Evolutionary conservation across 1,139 yeast species (phyloP).

Genomic region (Taphrina populina): DNA sequence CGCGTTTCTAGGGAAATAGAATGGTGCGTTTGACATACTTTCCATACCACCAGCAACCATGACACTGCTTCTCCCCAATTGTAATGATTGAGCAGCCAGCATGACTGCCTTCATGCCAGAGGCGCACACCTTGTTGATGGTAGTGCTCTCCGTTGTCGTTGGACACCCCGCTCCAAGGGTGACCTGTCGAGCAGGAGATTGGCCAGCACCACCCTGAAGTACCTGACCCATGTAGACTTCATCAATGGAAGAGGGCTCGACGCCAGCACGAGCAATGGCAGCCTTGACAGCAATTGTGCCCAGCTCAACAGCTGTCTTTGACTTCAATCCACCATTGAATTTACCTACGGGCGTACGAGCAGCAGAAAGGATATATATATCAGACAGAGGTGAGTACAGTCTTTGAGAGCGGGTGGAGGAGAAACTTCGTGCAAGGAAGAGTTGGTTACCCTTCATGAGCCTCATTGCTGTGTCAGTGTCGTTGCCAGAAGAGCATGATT

Average conservation of each 20-base stretch:
- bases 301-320: slow-evolving; percentile 74
- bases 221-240: slow-evolving; percentile 93
- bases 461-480: too few relatives aligned
- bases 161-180: slow-evolving; percentile 86
- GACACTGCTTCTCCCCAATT: slow-evolving; percentile 84
- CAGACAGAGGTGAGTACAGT: slow-evolving; percentile 32
- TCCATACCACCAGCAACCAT: slow-evolving; percentile 98
- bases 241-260: slow-evolving; percentile 73
- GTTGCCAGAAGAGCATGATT: too few relatives aligned
- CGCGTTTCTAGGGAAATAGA: slow-evolving; percentile 79
- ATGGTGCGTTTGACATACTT: slow-evolving; percentile 94
- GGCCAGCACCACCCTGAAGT: slow-evolving; percentile 89
- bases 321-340: slow-evolving; percentile 76
- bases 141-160: slow-evolving; percentile 74
- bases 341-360: slow-evolving; percentile 96
- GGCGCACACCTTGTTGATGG: slow-evolving; percentile 96
- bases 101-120: slow-evolving; percentile 92
- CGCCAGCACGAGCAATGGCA: slow-evolving; percentile 39
- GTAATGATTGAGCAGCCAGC: slow-evolving; percentile 83
- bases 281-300: slow-evolving; percentile 85
- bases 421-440: neutral
- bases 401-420: neutral
- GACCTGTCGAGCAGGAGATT: slow-evolving; percentile 97
- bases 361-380: slow-evolving; percentile 81
- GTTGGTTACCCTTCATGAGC: neutral